These are phyloP conservation scores for Candida freyschussii DNA, from an alignment of 1,139 yeast genomes.

Conservation along the genomic window DNA sequence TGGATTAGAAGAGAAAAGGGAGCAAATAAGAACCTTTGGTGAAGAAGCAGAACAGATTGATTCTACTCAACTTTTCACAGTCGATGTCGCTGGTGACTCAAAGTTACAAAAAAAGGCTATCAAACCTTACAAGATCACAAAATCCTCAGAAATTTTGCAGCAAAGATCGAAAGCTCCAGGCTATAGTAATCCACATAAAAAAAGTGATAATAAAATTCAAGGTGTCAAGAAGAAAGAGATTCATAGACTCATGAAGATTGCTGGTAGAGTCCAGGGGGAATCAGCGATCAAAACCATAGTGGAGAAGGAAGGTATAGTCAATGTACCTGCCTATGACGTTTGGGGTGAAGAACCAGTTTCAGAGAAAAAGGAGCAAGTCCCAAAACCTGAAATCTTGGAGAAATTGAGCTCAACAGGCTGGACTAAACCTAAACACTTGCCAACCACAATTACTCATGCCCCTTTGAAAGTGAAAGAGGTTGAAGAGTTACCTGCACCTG, in stretches of 20 bases:
- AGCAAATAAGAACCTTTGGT: constrained; percentile 58
- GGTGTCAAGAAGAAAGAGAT: constrained; percentile 69
- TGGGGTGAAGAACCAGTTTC: constrained; percentile 49
- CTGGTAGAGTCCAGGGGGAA: constrained; percentile 67
- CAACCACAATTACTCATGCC: constrained; percentile 49
- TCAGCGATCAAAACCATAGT: constrained; percentile 46
- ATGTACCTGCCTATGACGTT: constrained; percentile 51
- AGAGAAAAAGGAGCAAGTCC: constrained; percentile 22
- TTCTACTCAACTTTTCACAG: constrained; percentile 53
- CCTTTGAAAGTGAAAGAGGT: constrained; percentile 49
- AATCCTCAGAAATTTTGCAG: constrained; percentile 69
- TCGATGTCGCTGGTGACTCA: constrained; percentile 67
- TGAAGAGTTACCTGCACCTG: constrained; percentile 65
- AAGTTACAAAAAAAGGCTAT: constrained; percentile 36
- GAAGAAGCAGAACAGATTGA: constrained; percentile 33
- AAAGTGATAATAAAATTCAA: constrained; percentile 40
- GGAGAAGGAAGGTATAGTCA: constrained; percentile 59
- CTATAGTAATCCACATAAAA: constrained; percentile 37
- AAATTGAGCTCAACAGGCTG: constrained; percentile 43
- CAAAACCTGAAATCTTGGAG: constrained; percentile 38
- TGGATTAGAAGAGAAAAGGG: constrained; percentile 59
- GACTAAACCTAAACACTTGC: constrained; percentile 49
- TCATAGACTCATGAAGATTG: constrained; percentile 64
- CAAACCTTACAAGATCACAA: constrained; percentile 40
- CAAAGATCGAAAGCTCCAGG: constrained; percentile 79